Evolutionary conservation across 208 protist genomes (phyloP), one percentile per base, ranked within the genome.

Genomic region (Leishmania mexicana): DNA sequence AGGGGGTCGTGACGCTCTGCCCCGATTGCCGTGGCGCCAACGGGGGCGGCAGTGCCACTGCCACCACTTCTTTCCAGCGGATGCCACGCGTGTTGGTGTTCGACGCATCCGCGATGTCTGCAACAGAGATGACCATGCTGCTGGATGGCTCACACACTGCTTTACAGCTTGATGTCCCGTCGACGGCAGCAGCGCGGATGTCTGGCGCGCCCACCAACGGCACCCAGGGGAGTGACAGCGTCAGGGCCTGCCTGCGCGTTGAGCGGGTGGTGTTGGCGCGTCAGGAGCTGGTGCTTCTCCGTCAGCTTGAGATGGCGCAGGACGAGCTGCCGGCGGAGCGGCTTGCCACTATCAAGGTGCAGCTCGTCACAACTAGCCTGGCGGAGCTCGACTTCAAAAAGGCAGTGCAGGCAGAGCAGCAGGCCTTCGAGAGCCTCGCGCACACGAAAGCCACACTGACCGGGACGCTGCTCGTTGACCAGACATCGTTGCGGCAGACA

Each of bases 371-470:
- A 1, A 87, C 89, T 2, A 87, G 86, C 47, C 75, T 92, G 15
- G 78, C 86, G 3, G 84, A 91, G 57, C 80, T 71, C 2, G 83
- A 83, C 57, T 89, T 88, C 49, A 79, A 88, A 79, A 76, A 68
- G 40, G 45, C 84, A n/a, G 81, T 93, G 45, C 77, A 78, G 53
- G 81, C 84, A 47, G 94, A 97, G 83, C 87, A 84, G 53, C 81
- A 92, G 57, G 88, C 92, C 8, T 96, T 96, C 86, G 83, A 95
- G 57, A 76, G 85, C 60, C 84, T 96, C 5, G 93, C 91, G 21
- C 87, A 96, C 81, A 86, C 88, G 7, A 97, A 96, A 68, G 91
- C 93, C 11, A 93, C 88, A 71, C 85, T 97, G 67, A 90, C 89
- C 24, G 91, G 87, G 31, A 88, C 85, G 31, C 84, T 97, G n/a